A percentile compares a stretch with the other conserved stretches of the same genome.
Evolutionary conservation across 306 rosid genomes (phyloP).

Genomic region (Vicia sativa): DNA sequence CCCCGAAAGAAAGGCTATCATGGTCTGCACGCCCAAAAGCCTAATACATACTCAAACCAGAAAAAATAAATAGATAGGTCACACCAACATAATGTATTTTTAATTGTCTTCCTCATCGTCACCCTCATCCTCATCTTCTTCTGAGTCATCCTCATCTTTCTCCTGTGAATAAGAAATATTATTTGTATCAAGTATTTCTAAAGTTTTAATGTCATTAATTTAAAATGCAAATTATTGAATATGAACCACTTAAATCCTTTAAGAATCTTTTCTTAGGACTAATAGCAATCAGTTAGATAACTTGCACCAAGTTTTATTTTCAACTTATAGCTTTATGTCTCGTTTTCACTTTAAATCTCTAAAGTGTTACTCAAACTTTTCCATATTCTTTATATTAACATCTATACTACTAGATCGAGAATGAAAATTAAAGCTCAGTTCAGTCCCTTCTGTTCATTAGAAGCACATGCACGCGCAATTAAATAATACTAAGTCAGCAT

Average conservation of each 20-base stretch:
- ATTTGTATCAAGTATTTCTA: neutral
- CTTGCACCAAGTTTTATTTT: too few relatives aligned
- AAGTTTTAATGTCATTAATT: neutral
- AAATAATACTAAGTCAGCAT: neutral
- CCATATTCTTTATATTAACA: neutral
- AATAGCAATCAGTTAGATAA: neutral
- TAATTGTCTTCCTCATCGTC: conserved; percentile 61
- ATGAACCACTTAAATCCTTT: neutral
- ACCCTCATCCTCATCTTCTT: conserved; percentile 56
- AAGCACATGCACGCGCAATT: conserved; percentile 6
- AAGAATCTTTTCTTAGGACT: conserved; percentile 8
- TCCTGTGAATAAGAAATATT: conserved; percentile 47
- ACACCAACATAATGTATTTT: conserved; percentile 37
- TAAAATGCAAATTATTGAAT: neutral
- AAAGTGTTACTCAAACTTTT: neutral
- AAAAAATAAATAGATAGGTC: conserved; percentile 36
- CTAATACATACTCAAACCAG: conserved; percentile 28
- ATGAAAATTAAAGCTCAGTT: neutral
- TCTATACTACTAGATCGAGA: neutral
- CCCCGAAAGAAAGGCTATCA: conserved; percentile 20
- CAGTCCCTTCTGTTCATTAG: conserved; percentile 10
- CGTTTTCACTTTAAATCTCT: neutral
- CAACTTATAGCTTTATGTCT: neutral
- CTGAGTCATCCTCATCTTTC: conserved; percentile 65
- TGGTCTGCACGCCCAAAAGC: neutral